Evolutionary conservation across 345 rosid genomes (phyloP).

Genomic region (Eucalyptus victrix): DNA sequence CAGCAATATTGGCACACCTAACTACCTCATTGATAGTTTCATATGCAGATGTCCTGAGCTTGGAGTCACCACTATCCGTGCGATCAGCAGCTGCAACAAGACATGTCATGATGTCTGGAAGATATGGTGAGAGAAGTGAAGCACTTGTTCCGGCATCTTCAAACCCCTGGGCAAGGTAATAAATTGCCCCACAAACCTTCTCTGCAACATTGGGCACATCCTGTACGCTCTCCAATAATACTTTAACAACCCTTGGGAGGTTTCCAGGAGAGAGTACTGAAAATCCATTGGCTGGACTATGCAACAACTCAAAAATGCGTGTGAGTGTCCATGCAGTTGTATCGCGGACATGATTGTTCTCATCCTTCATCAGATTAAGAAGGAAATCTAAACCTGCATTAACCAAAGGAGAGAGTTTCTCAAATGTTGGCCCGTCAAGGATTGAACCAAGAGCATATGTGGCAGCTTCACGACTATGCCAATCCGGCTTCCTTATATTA

Average conservation of each 20-base stretch:
- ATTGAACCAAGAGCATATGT: slow-evolving; percentile 94
- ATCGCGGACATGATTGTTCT: slow-evolving; percentile 85
- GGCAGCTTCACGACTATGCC: slow-evolving; percentile 91
- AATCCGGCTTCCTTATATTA: slow-evolving; percentile 59
- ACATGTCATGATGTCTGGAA: slow-evolving; percentile 47
- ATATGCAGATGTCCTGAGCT: slow-evolving; percentile 72
- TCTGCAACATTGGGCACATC: slow-evolving; percentile 86
- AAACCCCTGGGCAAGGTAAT: slow-evolving; percentile 90
- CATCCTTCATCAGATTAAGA: slow-evolving; percentile 70
- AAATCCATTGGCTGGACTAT: slow-evolving; percentile 57
- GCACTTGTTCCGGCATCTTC: slow-evolving; percentile 63
- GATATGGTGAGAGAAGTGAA: slow-evolving; percentile 58
- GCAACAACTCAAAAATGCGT: slow-evolving; percentile 86
- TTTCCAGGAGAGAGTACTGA: slow-evolving; percentile 60
- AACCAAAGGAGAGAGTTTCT: slow-evolving; percentile 72
- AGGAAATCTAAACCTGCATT: slow-evolving; percentile 71
- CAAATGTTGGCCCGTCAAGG: slow-evolving; percentile 78
- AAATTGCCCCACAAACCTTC: slow-evolving; percentile 91
- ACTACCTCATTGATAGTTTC: slow-evolving; percentile 92
- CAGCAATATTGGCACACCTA: slow-evolving; percentile 62
- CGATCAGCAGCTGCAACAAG: slow-evolving; percentile 73
- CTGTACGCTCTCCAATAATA: slow-evolving; percentile 59
- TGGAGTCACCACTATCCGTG: slow-evolving; percentile 53
- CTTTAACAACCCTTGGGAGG: slow-evolving; percentile 43
- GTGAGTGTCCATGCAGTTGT: slow-evolving; percentile 95